Percentiles rank a stretch among this genome's conserved stretches.
Evolutionary conservation across 202 grass and related monocot genomes (phyloP).

Genomic region (Musa balbisiana): DNA sequence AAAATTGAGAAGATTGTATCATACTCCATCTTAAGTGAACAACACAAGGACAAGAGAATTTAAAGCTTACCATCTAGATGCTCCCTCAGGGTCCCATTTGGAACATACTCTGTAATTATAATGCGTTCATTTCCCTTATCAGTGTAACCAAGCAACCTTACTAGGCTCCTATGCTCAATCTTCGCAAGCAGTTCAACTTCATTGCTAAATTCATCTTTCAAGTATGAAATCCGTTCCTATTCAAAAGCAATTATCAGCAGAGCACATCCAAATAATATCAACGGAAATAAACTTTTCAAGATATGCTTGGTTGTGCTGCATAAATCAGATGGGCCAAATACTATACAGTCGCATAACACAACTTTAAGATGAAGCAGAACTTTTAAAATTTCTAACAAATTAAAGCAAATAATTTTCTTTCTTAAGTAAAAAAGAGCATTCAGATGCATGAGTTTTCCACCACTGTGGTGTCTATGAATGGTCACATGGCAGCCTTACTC

Average conservation of each 20-base stretch:
- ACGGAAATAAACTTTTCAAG: background rate
- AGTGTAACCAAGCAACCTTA: constrained; percentile 78
- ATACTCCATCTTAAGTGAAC: constrained; percentile 7
- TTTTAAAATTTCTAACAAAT: too few species aligned
- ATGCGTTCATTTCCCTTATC: constrained; percentile 90
- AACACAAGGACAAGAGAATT: constrained; percentile 11
- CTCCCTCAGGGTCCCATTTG: constrained; percentile 91
- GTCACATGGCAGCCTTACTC: too few species aligned
- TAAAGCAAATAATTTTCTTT: too few species aligned
- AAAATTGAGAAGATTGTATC: constrained; percentile 21
- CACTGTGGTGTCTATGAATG: too few species aligned
- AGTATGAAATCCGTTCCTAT: constrained; percentile 66
- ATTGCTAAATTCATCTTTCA: constrained; percentile 75
- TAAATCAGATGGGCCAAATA: too few species aligned
- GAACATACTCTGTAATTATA: constrained; percentile 82
- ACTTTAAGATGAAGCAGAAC: background rate
- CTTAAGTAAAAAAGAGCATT: too few species aligned
- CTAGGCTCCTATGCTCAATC: constrained; percentile 87
- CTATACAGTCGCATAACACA: too few species aligned
- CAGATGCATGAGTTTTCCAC: too few species aligned
- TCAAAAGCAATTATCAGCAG: constrained; percentile 15
- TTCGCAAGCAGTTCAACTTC: constrained; percentile 91
- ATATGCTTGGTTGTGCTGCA: background rate
- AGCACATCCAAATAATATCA: background rate
- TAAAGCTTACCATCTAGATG: constrained; percentile 76